Evolutionary conservation across 2,329 filamentous ascomycete genomes (phyloP), one percentile per base, ranked within the genome.

Genomic region (Cadophora malorum): DNA sequence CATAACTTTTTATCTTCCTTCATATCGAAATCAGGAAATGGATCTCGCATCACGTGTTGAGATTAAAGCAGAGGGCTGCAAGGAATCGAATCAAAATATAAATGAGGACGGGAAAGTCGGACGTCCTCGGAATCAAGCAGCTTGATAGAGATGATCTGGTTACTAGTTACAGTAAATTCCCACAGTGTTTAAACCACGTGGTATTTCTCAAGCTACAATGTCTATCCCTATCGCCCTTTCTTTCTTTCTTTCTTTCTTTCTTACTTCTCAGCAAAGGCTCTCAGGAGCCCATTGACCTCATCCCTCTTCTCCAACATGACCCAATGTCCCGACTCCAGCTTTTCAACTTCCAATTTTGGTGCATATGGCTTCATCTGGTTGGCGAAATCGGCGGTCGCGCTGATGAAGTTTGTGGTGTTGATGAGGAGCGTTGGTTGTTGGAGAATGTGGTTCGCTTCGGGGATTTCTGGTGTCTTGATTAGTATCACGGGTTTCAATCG

Each of bases 301-400:
- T 70, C 65, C 23, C 61, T 21, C 21, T 53, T 67, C 65, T 73
- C 67, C 23, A 74, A 23, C 68, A 67, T 65, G 33, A 73, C 62
- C 72, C 70, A 74, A 68, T 73, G 71, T 5, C 71, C 67, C 1
- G 61, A 61, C 2, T 71, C 61, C 23, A 68, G 12, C 14, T 59
- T 61, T 19, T 63, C 38, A 7, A 67, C 61, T 16, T 56, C 35
- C 12, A 73, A 33, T 9, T 67, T 38, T 1, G 28, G 47, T 31
- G 50, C 60, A 25, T 50, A 59, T 7, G 23, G 28, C 35, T 69
- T 67, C 71, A 73, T 73, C 33, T 71, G 69, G 3, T 58, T 65
- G 1, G 63, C 62, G 16, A 71, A 70, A 52, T 70, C 61, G 4
- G 71, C 69, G 2, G 63, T 41, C 5, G 60, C 61, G 1, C 63